phyloP scores from a whole-genome alignment of 805 yeast genomes.

The Kluyveromyces aestuarii region DNA sequence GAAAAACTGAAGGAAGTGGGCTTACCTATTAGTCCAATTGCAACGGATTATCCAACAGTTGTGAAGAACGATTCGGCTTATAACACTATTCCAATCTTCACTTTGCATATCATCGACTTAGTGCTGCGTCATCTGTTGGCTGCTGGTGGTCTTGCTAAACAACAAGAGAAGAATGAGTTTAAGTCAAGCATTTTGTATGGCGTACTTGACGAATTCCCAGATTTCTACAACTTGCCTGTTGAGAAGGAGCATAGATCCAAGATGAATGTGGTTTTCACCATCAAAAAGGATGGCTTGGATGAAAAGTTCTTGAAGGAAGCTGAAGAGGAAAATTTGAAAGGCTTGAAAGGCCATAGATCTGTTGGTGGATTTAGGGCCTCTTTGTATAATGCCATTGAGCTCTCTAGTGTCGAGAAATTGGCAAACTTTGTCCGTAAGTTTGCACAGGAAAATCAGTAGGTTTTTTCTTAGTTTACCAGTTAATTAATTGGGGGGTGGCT shows the following conservation, averaged over 20 bases:
- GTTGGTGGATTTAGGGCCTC: constrained; percentile 97
- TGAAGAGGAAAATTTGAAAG: constrained; percentile 47
- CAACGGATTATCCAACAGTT: constrained; percentile 78
- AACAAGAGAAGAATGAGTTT: constrained; percentile 44
- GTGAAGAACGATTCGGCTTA: constrained; percentile 87
- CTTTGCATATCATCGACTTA: constrained; percentile 75
- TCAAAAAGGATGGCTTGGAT: constrained; percentile 56
- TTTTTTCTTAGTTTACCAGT: background rate
- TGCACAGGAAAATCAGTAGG: constrained; percentile 32
- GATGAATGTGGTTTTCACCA: constrained; percentile 90
- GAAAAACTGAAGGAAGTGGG: constrained; percentile 48
- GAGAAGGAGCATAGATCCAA: constrained; percentile 56
- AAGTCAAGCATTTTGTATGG: constrained; percentile 61
- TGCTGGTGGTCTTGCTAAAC: constrained; percentile 64
- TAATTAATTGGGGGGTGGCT: background rate
- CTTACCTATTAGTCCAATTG: constrained; percentile 81
- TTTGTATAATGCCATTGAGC: constrained; percentile 75
- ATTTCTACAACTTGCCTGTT: constrained; percentile 60
- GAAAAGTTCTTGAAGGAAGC: constrained; percentile 64
- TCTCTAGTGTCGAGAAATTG: constrained; percentile 48
- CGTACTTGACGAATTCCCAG: constrained; percentile 57
- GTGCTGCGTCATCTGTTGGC: constrained; percentile 56
- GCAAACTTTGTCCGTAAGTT: constrained; percentile 51
- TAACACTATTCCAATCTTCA: constrained; percentile 92
- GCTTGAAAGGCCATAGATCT: constrained; percentile 91